Conservation (phyloP, 208 protist genomes). For the Entamoeba invadens region DNA sequence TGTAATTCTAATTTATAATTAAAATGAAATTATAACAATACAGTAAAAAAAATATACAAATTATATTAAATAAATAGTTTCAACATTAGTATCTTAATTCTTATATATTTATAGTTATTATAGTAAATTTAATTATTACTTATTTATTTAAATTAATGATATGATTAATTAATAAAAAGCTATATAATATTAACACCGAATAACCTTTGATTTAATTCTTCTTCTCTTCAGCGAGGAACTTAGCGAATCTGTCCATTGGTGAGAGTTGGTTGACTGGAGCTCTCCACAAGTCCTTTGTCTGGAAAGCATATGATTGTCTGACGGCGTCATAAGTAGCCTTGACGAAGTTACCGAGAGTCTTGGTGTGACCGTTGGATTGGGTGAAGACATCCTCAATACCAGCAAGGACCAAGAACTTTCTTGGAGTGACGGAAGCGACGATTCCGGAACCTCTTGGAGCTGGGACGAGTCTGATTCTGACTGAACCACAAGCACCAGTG, state of each 20-base stretch:
- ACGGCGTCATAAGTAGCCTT: conserved; percentile 91
- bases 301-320: conserved; percentile 81
- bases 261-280: neutral
- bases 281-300: conserved; percentile 92
- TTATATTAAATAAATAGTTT: too few relatives aligned
- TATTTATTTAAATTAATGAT: too few relatives aligned
- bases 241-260: neutral
- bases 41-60: too few relatives aligned
- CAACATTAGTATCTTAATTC: too few relatives aligned
- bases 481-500: conserved; percentile 92
- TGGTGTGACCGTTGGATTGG: conserved; percentile 75
- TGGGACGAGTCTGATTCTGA: conserved; percentile 83
- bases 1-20: too few relatives aligned
- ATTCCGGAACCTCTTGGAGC: conserved; percentile 95
- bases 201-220: neutral
- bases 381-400: conserved; percentile 96
- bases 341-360: conserved; percentile 96
- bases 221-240: neutral
- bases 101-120: too few relatives aligned
- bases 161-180: too few relatives aligned
- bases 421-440: conserved; percentile 80
- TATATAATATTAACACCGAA: too few relatives aligned
- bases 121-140: too few relatives aligned
- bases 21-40: too few relatives aligned
- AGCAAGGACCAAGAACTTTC: conserved; percentile 89